phyloP scores from a whole-genome alignment of 352 stramenopile species.

The Phytophthora hybrid region DNA sequence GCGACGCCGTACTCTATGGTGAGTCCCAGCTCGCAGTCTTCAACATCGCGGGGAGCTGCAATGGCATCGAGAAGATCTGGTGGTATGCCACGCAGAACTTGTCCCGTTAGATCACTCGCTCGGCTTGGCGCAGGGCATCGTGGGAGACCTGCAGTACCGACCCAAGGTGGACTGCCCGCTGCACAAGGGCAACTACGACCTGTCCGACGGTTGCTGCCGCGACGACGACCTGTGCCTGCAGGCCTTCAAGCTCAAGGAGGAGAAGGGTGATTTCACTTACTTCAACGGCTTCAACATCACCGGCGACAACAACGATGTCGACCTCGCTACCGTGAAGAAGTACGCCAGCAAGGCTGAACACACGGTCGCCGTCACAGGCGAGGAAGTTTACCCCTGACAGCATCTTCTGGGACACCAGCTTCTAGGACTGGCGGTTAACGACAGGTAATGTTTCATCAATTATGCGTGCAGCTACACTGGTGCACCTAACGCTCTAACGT shows the following conservation, averaged over 20 bases:
- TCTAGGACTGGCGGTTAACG: too few relatives aligned
- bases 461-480: too few relatives aligned
- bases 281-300: too few relatives aligned
- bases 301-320: too few relatives aligned
- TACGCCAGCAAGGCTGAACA: too few relatives aligned
- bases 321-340: too few relatives aligned
- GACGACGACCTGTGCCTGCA: conserved; percentile 82
- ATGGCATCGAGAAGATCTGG: conserved; percentile 70
- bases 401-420: too few relatives aligned
- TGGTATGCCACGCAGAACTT: conserved; percentile 95
- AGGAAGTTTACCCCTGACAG: too few relatives aligned
- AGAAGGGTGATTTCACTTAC: too few relatives aligned
- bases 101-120: conserved; percentile 93
- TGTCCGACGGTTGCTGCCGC: conserved; percentile 73
- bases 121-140: conserved; percentile 92
- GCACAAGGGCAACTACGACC: conserved; percentile 93
- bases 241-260: conserved; percentile 86
- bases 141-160: conserved; percentile 77
- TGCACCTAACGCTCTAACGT: too few relatives aligned
- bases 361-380: too few relatives aligned
- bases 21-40: conserved; percentile 93
- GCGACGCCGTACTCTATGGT: conserved; percentile 90
- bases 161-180: conserved; percentile 93
- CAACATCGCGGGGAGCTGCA: conserved; percentile 76
- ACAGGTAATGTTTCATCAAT: too few relatives aligned